Conservation (phyloP, 345 rosid species). For the Syzygium grande region DNA sequence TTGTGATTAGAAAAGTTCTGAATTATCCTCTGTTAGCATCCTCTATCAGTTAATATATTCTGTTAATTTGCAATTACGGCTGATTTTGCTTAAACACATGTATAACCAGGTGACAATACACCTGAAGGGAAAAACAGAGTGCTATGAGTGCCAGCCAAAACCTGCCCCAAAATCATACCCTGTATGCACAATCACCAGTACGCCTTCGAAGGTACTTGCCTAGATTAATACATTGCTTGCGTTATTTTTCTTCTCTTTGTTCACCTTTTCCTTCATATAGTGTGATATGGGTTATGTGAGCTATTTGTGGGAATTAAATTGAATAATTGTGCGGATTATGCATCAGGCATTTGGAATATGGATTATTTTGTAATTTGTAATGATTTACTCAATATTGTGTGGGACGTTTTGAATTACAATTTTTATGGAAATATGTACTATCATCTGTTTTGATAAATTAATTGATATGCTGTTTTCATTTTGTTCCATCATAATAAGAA, state of each 20-base stretch:
- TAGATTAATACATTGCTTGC: background rate
- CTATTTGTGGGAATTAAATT: background rate
- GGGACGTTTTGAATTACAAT: background rate
- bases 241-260: slow-evolving; percentile 3
- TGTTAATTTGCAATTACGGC: background rate
- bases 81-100: background rate
- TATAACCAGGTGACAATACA: slow-evolving; percentile 75
- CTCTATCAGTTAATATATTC: background rate
- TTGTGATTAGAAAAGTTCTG: background rate
- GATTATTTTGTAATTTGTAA: background rate
- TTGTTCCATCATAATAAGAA: background rate
- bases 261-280: background rate
- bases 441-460: background rate
- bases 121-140: slow-evolving; percentile 87
- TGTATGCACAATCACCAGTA: slow-evolving; percentile 98
- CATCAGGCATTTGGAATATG: background rate
- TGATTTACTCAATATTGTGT: background rate
- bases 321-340: background rate
- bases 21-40: background rate
- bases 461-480: background rate
- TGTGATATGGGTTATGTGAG: background rate
- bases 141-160: slow-evolving; percentile 95
- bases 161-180: slow-evolving; percentile 98
- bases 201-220: slow-evolving; percentile 82
- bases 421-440: background rate